Percentiles rank a stretch among this genome's conserved stretches.
Conservation (phyloP, 352 stramenopile genomes). For the Phytopythium sindhum region DNA sequence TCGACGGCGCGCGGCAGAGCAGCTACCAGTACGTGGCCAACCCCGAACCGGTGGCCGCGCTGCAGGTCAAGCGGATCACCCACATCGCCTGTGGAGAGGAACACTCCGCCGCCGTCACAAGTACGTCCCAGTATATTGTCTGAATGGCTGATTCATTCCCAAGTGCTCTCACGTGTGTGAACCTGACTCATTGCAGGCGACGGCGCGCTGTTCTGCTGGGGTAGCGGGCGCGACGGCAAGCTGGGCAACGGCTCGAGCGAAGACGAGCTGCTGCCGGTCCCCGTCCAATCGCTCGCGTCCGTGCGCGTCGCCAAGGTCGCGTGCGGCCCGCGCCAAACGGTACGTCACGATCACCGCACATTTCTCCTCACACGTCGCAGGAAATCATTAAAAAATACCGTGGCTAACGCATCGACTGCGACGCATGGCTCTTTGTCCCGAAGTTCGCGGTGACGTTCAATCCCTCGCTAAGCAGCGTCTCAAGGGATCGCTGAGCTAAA, state of each 20-base stretch:
- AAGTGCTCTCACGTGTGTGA: too few relatives aligned
- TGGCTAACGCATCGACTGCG: not conserved
- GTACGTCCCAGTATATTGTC: slow-evolving; percentile 23
- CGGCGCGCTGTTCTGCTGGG: slow-evolving; percentile 68
- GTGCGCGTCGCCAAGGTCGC: slow-evolving; percentile 51
- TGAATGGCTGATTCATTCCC: too few relatives aligned
- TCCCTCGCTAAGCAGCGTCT: slow-evolving; percentile 19
- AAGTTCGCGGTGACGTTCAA: slow-evolving; percentile 47
- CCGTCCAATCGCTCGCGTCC: slow-evolving; percentile 49
- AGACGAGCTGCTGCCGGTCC: slow-evolving; percentile 46
- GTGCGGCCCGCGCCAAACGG: slow-evolving; percentile 60
- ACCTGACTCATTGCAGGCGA: too few relatives aligned
- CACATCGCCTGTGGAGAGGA: slow-evolving; percentile 60
- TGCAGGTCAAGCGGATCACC: slow-evolving; percentile 45
- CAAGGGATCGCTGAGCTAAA: not conserved
- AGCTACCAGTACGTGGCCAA: slow-evolving; percentile 59
- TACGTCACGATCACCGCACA: slow-evolving; percentile 12
- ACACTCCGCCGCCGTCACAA: slow-evolving; percentile 58
- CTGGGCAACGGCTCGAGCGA: slow-evolving; percentile 59
- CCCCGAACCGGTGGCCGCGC: slow-evolving; percentile 41
- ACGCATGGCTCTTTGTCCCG: slow-evolving; percentile 13
- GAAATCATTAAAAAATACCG: not conserved
- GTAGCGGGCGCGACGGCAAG: slow-evolving; percentile 57
- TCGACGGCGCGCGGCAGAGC: slow-evolving; percentile 60
- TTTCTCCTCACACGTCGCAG: slow-evolving; percentile 12